Percentiles rank a stretch among this genome's conserved stretches.
phyloP scores from a whole-genome alignment of 345 rosid species.

The Salix exigua region DNA sequence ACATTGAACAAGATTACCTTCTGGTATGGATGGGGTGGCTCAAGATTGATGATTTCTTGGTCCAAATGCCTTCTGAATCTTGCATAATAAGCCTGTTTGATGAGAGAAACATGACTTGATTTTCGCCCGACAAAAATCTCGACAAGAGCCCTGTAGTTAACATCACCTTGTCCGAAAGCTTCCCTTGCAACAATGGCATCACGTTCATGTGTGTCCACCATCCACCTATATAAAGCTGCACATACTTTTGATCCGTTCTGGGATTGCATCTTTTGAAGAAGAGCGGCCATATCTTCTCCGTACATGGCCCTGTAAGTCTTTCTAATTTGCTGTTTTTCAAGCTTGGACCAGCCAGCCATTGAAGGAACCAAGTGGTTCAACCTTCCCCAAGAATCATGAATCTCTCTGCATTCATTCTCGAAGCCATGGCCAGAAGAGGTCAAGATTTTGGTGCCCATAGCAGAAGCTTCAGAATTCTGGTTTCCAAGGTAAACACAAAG shows the following conservation, averaged over 20 bases:
- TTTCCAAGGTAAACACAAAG: background rate
- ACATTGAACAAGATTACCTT: conserved; percentile 34
- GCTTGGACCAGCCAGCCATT: conserved; percentile 32
- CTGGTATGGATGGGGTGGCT: conserved; percentile 60
- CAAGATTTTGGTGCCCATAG: conserved; percentile 38
- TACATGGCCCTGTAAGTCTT: conserved; percentile 39
- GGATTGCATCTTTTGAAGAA: conserved; percentile 12
- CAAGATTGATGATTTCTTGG: conserved; percentile 50
- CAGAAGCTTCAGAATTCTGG: background rate
- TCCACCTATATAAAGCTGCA: conserved; percentile 38
- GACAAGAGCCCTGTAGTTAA: conserved; percentile 39
- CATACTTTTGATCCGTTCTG: conserved; percentile 13
- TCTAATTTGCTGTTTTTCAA: conserved; percentile 32
- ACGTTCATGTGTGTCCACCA: conserved; percentile 48
- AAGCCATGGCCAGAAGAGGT: conserved; percentile 20
- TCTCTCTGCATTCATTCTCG: conserved; percentile 48
- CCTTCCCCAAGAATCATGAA: conserved; percentile 43
- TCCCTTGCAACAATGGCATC: conserved; percentile 49
- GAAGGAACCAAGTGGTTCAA: conserved; percentile 22
- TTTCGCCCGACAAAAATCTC: conserved; percentile 62
- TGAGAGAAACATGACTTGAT: conserved; percentile 52
- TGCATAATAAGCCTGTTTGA: conserved; percentile 48
- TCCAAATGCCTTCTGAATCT: conserved; percentile 46
- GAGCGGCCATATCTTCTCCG: conserved; percentile 35
- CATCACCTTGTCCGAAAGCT: conserved; percentile 37